These are phyloP conservation scores for Nitzschia sp. DNA, from an alignment of 108 stramenopile species.

Conservation along the genomic window DNA sequence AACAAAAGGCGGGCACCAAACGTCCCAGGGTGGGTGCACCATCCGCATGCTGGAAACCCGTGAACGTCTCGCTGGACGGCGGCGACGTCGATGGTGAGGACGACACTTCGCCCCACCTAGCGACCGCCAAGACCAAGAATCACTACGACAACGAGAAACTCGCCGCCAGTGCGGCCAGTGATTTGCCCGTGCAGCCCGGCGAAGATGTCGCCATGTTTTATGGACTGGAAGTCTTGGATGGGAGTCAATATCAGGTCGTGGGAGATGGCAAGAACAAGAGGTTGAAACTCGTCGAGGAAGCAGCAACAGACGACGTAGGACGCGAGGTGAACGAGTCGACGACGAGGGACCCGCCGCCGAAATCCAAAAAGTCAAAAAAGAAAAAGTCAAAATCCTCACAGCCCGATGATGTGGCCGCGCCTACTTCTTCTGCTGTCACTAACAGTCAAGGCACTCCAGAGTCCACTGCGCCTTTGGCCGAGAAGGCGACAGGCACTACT, in stretches of 20 bases:
- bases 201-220: constrained; percentile 66
- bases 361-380: constrained; percentile 29
- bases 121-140: constrained; percentile 20
- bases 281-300: constrained; percentile 11
- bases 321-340: background rate
- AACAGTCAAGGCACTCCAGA: background rate
- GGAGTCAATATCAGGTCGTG: constrained; percentile 51
- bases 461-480: background rate
- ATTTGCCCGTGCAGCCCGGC: constrained; percentile 42
- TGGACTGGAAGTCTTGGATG: constrained; percentile 69
- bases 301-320: background rate
- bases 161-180: constrained; percentile 4
- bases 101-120: background rate
- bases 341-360: constrained; percentile 2
- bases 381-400: constrained; percentile 17
- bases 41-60: background rate
- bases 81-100: background rate
- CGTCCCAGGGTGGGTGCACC: too few species aligned
- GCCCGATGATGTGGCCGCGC: background rate
- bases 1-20: too few species aligned
- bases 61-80: background rate
- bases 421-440: too few species aligned
- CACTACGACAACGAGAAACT: constrained; percentile 50
- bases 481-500: background rate
- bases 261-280: constrained; percentile 32